Base-by-base conservation (phyloP, 2,329 filamentous ascomycete species). In the Cordyceps militaris region DNA sequence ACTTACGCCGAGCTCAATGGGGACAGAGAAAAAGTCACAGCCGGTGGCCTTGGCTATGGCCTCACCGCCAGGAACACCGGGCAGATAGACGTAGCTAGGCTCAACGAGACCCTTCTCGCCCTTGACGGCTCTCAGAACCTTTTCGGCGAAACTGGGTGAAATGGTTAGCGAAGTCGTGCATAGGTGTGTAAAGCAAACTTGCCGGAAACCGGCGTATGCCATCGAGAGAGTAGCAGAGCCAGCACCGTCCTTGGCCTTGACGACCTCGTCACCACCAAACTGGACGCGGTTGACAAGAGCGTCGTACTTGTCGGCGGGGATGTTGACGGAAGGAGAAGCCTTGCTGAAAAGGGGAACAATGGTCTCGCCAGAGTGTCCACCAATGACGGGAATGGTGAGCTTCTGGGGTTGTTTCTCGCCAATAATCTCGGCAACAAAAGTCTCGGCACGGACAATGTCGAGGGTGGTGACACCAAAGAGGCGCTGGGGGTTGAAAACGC, bases 401-500 rank as follows among this genome's bases (percentile, higher is more conserved):
- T 92, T 88, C 68, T 87, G 82, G 60, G 92, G 90, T 73, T 93
- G 86, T 72, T 86, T 84, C 77, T 89, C 85, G 76, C 92, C 91
- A 61, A 82, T 82, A 69, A 95, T 87, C 70, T 90, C 86, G 67
- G 91, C 88, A 61, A 96, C 89, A 73, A 99, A 99, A 64, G 92
- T 97, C 83, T 97, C 91, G 66, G 94, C 91, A 73, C 94, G 93
- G 71, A 99, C 94, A 68, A 99, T 92, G 75, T 99, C 94, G 67
- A 99, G 88, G 51, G 94, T 97, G 71, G 94, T 99, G 72, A 99
- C 94, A 82, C 94, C 94, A 71, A 99, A 99, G 63, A 99, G 87
- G 74, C 88, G 91, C 83, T 94, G 88, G 66, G 94, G 81, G 81
- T 99, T 88, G 78, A 97, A 99, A 70, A 96, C 91, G 66, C 86